Evolutionary conservation across 148 eudicot genomes (phyloP).

Genomic region (Oxyria digyna): DNA sequence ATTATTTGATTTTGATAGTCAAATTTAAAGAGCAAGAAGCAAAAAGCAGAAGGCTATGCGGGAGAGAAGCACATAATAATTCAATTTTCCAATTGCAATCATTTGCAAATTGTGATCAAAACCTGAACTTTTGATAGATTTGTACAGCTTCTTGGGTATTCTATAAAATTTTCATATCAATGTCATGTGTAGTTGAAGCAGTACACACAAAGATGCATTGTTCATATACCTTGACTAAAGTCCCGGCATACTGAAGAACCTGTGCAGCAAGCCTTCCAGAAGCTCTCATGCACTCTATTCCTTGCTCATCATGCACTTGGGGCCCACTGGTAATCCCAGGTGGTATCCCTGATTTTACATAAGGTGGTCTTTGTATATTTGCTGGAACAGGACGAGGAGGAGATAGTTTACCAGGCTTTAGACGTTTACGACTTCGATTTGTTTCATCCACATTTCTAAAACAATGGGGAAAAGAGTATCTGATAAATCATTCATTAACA

Average conservation of each 20-base stretch:
- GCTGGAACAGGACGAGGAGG: slow-evolving; percentile 74
- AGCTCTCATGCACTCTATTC: slow-evolving; percentile 92
- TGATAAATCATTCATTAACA: background rate
- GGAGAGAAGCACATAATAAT: background rate
- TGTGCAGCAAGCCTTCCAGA: slow-evolving; percentile 89
- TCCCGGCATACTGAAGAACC: slow-evolving; percentile 97
- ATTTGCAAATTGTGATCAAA: background rate
- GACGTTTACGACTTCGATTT: slow-evolving; percentile 37
- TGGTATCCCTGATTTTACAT: slow-evolving; percentile 47
- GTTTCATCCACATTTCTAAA: slow-evolving; percentile 48
- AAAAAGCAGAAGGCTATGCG: background rate
- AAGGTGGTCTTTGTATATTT: slow-evolving; percentile 65
- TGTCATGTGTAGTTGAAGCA: background rate
- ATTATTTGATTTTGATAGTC: background rate
- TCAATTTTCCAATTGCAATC: background rate
- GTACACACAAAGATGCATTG: background rate
- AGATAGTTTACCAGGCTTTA: slow-evolving; percentile 78
- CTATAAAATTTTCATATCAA: background rate
- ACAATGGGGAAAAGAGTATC: background rate
- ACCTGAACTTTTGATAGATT: no score
- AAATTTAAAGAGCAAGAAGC: background rate
- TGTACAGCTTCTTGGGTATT: background rate
- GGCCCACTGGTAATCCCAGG: slow-evolving; percentile 76
- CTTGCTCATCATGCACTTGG: slow-evolving; percentile 71
- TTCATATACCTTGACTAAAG: slow-evolving; percentile 82